Base-by-base conservation (phyloP, 1,284 basidiomycete genomes). In the Ustilago hordei region DNA sequence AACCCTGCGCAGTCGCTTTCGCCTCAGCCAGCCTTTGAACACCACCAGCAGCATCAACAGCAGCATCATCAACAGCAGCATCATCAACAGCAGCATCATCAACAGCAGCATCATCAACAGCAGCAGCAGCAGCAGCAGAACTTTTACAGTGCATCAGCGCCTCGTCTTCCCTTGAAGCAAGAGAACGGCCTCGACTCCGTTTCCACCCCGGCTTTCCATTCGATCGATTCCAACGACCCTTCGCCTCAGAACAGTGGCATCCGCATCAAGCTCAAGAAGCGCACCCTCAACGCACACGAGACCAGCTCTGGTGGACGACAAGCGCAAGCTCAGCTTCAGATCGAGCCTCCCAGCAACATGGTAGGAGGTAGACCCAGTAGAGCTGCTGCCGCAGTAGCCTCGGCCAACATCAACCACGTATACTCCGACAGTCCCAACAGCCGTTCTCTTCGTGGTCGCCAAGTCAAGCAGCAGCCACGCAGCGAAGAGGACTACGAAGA, bases 401-500 rank as follows among this genome's bases (percentile, higher is more conserved):
- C 58, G 48, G 58, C 60, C 55, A 72, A 32, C 60, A 66, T 66
- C 39, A 53, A 59, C 60, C 55, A n/a, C 15, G 43, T 56, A 2
- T 63, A 45, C 28, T 63, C 64, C 52, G 64, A 63, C 48, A 59
- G 23, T 28, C 36, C 55, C 11, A 19, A 11, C 34, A 47, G 11
- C 19, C 64, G 64, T 17, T 47, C 64, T 32, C 45, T 45, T 41
- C 64, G 69, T 43, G 15, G 17, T 34, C 69, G 69, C 41, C 52
- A 55, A 31, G 34, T 56, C 64, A 72, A 72, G 56, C 60, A 72
- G 45, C 55, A 52, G 32, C 69, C 69, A 38, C 64, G 64, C 34
- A 72, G 69, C 60, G 69, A 72, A 50, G 69, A 72, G 56, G 69
- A 72, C 32, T 72, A 66, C 57, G 53, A 72, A 72, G 60, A 72